Percentiles rank a stretch among this genome's conserved stretches.
phyloP scores from a whole-genome alignment of 768 basidiomycete genomes.

The Cyclocybe cylindracea region DNA sequence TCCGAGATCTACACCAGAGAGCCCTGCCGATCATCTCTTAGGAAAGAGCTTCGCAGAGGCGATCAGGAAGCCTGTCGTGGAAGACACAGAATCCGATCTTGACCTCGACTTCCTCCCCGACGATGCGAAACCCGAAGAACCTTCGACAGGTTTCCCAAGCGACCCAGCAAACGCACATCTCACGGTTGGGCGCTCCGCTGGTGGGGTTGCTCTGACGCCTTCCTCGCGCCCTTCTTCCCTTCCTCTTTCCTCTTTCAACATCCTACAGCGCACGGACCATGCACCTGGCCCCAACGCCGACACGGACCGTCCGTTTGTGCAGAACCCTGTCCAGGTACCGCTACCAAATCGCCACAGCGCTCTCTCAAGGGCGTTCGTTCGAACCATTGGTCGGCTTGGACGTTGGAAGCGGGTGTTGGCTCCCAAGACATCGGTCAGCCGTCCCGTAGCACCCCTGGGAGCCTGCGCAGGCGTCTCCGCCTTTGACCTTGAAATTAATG shows the following conservation, averaged over 20 bases:
- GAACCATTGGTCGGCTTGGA: conserved; percentile 81
- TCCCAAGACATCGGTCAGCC: conserved; percentile 31
- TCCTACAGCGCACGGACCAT: conserved; percentile 63
- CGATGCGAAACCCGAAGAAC: conserved; percentile 35
- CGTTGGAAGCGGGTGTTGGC: conserved; percentile 82
- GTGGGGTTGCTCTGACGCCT: conserved; percentile 35
- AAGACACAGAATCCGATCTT: conserved; percentile 68
- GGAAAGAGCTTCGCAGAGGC: conserved; percentile 72
- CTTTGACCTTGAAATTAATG: conserved; percentile 68
- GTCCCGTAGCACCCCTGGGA: conserved; percentile 22
- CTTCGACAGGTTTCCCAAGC: conserved; percentile 34
- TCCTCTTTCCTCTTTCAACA: conserved; percentile 57
- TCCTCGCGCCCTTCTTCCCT: conserved; percentile 44
- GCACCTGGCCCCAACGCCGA: conserved; percentile 30
- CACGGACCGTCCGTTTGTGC: conserved; percentile 22
- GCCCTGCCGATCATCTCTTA: conserved; percentile 44
- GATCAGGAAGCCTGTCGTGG: conserved; percentile 37
- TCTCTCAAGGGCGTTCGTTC: conserved; percentile 75
- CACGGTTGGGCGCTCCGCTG: conserved; percentile 33
- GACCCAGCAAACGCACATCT: conserved; percentile 54
- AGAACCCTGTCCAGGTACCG: conserved; percentile 37
- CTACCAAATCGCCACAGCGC: conserved; percentile 61
- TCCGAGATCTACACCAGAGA: conserved; percentile 31
- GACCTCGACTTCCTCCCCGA: conserved; percentile 76
- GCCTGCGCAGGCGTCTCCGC: conserved; percentile 58